phyloP scores from a whole-genome alignment of 1,139 yeast species.

The Suhomyces terraborum region DNA sequence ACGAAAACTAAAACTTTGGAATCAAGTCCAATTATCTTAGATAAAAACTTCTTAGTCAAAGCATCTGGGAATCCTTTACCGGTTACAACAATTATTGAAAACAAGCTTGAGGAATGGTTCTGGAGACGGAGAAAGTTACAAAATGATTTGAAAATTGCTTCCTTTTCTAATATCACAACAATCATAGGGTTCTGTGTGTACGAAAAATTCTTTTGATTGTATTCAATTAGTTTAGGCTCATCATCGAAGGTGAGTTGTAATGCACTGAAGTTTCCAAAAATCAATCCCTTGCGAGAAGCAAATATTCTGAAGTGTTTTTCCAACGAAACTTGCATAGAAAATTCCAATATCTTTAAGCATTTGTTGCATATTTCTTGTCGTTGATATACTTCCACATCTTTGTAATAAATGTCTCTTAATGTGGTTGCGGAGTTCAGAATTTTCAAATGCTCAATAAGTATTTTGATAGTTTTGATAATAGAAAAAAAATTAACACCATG shows the following conservation, averaged over 20 bases:
- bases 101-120: conserved; percentile 10
- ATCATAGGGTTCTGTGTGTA: not conserved
- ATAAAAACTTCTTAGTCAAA: conserved; percentile 27
- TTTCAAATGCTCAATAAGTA: conserved; percentile 23
- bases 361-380: conserved; percentile 49
- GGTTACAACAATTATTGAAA: conserved; percentile 42
- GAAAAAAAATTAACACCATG: conserved; percentile 7
- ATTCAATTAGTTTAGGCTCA: conserved; percentile 28
- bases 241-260: conserved; percentile 14
- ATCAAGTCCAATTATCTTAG: conserved; percentile 23
- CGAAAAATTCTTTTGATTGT: not conserved
- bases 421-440: conserved; percentile 37
- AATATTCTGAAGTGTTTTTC: conserved; percentile 43
- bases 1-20: conserved; percentile 33
- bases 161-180: conserved; percentile 67
- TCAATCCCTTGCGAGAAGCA: conserved; percentile 66
- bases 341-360: conserved; percentile 38
- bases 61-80: conserved; percentile 70
- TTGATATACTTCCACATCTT: conserved; percentile 57
- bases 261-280: conserved; percentile 40
- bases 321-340: conserved; percentile 27
- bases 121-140: conserved; percentile 22
- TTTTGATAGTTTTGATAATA: conserved; percentile 22
- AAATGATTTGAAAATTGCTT: conserved; percentile 48
- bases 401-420: conserved; percentile 65